A percentile compares a stretch with the other conserved stretches of the same genome.
Conservation (phyloP, 805 yeast genomes). For the Kazachstania psychrophila region DNA sequence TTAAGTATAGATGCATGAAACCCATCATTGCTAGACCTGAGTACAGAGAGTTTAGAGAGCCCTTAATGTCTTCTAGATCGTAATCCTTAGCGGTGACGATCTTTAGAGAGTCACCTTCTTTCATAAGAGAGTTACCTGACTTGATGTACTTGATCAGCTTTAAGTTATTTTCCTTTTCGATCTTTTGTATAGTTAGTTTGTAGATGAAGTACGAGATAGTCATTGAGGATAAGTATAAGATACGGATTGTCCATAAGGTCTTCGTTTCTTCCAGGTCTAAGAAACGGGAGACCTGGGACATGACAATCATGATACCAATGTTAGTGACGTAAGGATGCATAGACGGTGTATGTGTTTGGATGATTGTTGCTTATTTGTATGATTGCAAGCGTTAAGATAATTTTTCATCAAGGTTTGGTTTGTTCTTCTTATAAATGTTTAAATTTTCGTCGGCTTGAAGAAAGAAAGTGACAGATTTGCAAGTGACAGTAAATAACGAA, state of each 20-base stretch:
- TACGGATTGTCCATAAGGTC: constrained; percentile 65
- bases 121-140: constrained; percentile 71
- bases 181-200: constrained; percentile 49
- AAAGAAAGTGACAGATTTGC: too few relatives aligned
- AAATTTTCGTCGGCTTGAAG: too few relatives aligned
- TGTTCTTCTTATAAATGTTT: too few relatives aligned
- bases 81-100: constrained; percentile 92
- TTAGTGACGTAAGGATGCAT: constrained; percentile 89
- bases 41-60: constrained; percentile 72
- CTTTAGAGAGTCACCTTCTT: constrained; percentile 61
- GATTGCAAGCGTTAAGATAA: neutral
- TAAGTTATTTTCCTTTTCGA: constrained; percentile 72
- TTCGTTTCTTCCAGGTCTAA: constrained; percentile 81
- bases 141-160: constrained; percentile 87
- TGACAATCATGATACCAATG: constrained; percentile 81
- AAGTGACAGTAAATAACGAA: too few relatives aligned
- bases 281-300: constrained; percentile 90
- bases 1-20: constrained; percentile 95
- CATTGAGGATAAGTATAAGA: constrained; percentile 60
- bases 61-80: constrained; percentile 78
- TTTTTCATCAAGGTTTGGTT: too few relatives aligned
- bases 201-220: constrained; percentile 55
- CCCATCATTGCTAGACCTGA: constrained; percentile 95
- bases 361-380: neutral
- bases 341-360: neutral